These are phyloP conservation scores for Lomentospora prolificans DNA, from an alignment of 2,329 filamentous ascomycete genomes.

Conservation along the genomic window DNA sequence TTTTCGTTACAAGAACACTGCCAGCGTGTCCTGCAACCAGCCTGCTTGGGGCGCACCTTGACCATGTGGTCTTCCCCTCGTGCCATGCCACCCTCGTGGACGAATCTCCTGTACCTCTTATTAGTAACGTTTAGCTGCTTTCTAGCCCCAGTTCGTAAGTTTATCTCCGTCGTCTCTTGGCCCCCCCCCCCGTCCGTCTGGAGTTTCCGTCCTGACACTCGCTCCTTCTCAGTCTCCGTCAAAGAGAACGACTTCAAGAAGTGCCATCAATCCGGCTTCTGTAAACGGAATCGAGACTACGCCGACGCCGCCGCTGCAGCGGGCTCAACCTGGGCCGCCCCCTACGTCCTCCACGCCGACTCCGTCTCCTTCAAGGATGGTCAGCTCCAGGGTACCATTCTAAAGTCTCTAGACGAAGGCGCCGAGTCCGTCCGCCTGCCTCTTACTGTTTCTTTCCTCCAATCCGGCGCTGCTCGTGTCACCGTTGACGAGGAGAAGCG, in stretches of 20 bases:
- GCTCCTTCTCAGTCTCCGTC: slow-evolving; percentile 52
- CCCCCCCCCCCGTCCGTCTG: not conserved
- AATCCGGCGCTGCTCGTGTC: slow-evolving; percentile 80
- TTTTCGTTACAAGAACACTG: not conserved
- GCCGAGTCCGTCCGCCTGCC: slow-evolving; percentile 69
- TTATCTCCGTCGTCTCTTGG: not conserved
- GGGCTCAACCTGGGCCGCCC: slow-evolving; percentile 63
- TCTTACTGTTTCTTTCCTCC: slow-evolving; percentile 76
- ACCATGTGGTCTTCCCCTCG: slow-evolving; percentile 8
- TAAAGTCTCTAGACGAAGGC: slow-evolving; percentile 60
- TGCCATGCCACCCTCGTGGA: slow-evolving; percentile 4
- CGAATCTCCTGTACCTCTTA: slow-evolving; percentile 1
- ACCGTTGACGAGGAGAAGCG: slow-evolving; percentile 87
- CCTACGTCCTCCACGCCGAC: slow-evolving; percentile 66
- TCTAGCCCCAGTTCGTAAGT: slow-evolving; percentile 11
- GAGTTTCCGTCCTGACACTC: not conserved
- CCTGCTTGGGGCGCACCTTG: not conserved
- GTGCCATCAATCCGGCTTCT: slow-evolving; percentile 93
- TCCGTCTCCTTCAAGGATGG: slow-evolving; percentile 71
- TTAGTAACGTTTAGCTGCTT: slow-evolving; percentile 8
- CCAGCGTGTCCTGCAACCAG: not conserved
- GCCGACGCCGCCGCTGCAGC: slow-evolving; percentile 65
- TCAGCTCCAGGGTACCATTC: slow-evolving; percentile 66
- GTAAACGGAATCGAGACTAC: slow-evolving; percentile 84
- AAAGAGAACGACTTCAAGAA: slow-evolving; percentile 98